Evolutionary conservation across 345 rosid genomes (phyloP).

Genomic region (Eucalyptus polyanthemos): DNA sequence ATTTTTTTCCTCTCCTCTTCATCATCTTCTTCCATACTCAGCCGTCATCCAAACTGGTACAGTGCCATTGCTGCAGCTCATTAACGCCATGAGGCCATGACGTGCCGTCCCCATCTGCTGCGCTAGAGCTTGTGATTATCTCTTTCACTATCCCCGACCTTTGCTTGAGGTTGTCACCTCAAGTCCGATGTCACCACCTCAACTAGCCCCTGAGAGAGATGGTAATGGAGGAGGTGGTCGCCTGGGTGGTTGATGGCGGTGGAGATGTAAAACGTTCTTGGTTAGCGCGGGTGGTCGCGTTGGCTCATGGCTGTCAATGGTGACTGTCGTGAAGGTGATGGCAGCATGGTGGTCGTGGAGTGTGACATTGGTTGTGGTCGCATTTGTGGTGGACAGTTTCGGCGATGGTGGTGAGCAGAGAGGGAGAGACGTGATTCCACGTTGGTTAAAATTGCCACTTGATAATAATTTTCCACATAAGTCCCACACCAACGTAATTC

Average conservation of each 20-base stretch:
- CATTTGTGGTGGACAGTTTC: too few relatives aligned
- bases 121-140: too few relatives aligned
- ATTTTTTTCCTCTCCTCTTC: neutral
- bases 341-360: neutral
- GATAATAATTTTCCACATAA: neutral
- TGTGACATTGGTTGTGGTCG: too few relatives aligned
- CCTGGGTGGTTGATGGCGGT: neutral
- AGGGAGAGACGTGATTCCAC: too few relatives aligned
- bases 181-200: neutral
- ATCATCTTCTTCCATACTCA: too few relatives aligned
- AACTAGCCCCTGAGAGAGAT: neutral
- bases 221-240: neutral
- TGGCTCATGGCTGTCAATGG: neutral
- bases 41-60: too few relatives aligned
- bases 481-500: too few relatives aligned
- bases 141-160: neutral
- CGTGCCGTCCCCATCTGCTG: too few relatives aligned
- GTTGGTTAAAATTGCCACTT: too few relatives aligned
- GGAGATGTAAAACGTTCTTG: neutral
- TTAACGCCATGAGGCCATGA: too few relatives aligned
- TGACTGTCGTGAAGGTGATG: neutral
- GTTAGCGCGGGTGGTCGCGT: neutral
- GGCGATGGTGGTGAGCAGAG: too few relatives aligned
- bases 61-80: too few relatives aligned
- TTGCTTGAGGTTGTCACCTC: neutral